These are phyloP conservation scores for Posidonia australis DNA, from an alignment of 106 monocot species.

Conservation along the genomic window DNA sequence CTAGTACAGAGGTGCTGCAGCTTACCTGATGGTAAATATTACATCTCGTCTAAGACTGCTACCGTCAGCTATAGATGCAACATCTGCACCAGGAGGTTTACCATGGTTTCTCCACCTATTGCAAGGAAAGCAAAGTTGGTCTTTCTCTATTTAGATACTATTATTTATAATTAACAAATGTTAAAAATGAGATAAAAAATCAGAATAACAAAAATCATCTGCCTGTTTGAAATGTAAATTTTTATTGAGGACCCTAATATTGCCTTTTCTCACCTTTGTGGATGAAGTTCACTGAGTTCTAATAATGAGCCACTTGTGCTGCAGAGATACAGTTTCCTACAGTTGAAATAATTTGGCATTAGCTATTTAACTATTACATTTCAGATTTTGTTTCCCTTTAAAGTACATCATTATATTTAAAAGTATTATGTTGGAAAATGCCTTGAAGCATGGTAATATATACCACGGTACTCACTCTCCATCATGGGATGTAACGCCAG, in stretches of 20 bases:
- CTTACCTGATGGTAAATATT: slow-evolving; percentile 71
- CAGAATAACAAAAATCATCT: neutral
- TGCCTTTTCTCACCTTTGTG: slow-evolving; percentile 40
- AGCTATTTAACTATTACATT: neutral
- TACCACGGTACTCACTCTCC: slow-evolving; percentile 78
- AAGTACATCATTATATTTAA: neutral
- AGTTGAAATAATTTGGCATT: neutral
- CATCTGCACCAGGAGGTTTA: slow-evolving; percentile 69
- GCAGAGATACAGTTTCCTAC: slow-evolving; percentile 59
- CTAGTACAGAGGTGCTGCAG: neutral
- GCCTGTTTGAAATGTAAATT: neutral
- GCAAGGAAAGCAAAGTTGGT: neutral
- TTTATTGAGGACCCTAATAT: neutral
- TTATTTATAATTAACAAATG: neutral
- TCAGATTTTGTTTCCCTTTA: neutral
- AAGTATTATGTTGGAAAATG: neutral
- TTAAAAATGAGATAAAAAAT: neutral
- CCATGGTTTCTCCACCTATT: slow-evolving; percentile 70
- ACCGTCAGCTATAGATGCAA: slow-evolving; percentile 45
- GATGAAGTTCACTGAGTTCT: slow-evolving; percentile 61
- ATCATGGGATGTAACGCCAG: slow-evolving; percentile 40
- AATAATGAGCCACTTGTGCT: slow-evolving; percentile 42
- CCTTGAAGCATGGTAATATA: neutral
- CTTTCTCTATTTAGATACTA: neutral
- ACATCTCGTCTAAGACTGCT: slow-evolving; percentile 43